phyloP scores from a whole-genome alignment of 2,329 filamentous ascomycete species.

The Claviceps purpurea region DNA sequence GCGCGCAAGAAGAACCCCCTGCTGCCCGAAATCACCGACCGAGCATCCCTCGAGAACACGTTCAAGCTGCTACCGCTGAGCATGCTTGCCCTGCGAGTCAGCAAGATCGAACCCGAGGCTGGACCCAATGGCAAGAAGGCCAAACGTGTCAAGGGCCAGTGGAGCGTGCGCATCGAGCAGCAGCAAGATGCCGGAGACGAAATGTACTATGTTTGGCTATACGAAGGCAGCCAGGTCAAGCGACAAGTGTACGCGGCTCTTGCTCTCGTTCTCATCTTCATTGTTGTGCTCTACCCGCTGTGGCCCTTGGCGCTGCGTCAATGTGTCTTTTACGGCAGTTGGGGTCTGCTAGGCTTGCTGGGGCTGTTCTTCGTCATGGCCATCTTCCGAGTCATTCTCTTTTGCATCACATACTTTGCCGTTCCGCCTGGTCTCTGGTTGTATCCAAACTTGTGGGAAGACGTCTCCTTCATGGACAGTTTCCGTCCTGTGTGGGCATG shows the following conservation, averaged over 20 bases:
- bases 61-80: slow-evolving; percentile 94
- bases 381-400: slow-evolving; percentile 89
- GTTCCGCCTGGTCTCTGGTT: slow-evolving; percentile 87
- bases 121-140: slow-evolving; percentile 52
- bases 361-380: slow-evolving; percentile 96
- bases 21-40: slow-evolving; percentile 77
- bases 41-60: slow-evolving; percentile 75
- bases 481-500: slow-evolving; percentile 95
- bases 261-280: slow-evolving; percentile 71
- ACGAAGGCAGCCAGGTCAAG: slow-evolving; percentile 87
- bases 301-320: slow-evolving; percentile 87
- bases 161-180: slow-evolving; percentile 90
- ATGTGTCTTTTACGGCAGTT: slow-evolving; percentile 94
- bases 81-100: slow-evolving; percentile 81
- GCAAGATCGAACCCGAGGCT: slow-evolving; percentile 57
- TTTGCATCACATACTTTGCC: slow-evolving; percentile 80
- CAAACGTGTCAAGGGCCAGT: slow-evolving; percentile 89
- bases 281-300: slow-evolving; percentile 85
- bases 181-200: slow-evolving; percentile 82
- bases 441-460: slow-evolving; percentile 95
- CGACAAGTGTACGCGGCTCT: slow-evolving; percentile 82
- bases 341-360: slow-evolving; percentile 80
- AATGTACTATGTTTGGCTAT: slow-evolving; percentile 94
- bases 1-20: slow-evolving; percentile 79
- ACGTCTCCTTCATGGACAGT: slow-evolving; percentile 95